Percentiles rank a stretch among this genome's conserved stretches.
phyloP scores from a whole-genome alignment of 164 flowering plant genomes.

The Vitis rotundifolia region DNA sequence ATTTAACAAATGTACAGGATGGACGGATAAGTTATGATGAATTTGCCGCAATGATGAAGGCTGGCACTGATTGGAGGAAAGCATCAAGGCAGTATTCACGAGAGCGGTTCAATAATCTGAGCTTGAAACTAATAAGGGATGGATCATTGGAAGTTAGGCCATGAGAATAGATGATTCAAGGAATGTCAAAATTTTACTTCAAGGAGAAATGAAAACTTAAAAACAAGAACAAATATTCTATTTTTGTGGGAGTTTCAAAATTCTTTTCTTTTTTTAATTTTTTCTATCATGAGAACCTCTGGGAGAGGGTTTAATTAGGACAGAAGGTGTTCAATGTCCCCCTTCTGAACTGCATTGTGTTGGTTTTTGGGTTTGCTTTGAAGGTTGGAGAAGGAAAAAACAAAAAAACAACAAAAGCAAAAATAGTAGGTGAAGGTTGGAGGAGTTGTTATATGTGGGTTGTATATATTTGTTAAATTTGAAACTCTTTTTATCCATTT shows the following conservation, averaged over 20 bases:
- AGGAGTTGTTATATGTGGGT: no score
- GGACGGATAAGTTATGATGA: slow-evolving; percentile 83
- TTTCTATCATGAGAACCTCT: not conserved
- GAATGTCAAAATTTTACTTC: no score
- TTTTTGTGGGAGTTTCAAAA: not conserved
- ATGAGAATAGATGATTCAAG: slow-evolving; percentile 29
- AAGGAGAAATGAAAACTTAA: no score
- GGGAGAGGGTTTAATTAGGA: not conserved
- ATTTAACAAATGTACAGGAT: slow-evolving; percentile 47
- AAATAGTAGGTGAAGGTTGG: no score
- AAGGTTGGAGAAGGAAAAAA: no score
- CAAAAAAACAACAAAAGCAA: no score
- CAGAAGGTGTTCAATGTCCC: no score
- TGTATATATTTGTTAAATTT: no score
- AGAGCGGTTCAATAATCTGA: slow-evolving; percentile 72
- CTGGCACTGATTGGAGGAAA: slow-evolving; percentile 93
- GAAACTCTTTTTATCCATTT: no score
- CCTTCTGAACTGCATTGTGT: no score
- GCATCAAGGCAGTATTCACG: slow-evolving; percentile 86
- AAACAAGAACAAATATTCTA: not conserved
- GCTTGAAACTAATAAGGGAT: slow-evolving; percentile 64
- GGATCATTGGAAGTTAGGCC: slow-evolving; percentile 51
- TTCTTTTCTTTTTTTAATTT: not conserved
- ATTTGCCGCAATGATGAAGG: slow-evolving; percentile 84
- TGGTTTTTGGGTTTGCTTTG: no score